Conservation (phyloP, 352 stramenopile genomes). For the Stephanocyclus meneghinianus region DNA sequence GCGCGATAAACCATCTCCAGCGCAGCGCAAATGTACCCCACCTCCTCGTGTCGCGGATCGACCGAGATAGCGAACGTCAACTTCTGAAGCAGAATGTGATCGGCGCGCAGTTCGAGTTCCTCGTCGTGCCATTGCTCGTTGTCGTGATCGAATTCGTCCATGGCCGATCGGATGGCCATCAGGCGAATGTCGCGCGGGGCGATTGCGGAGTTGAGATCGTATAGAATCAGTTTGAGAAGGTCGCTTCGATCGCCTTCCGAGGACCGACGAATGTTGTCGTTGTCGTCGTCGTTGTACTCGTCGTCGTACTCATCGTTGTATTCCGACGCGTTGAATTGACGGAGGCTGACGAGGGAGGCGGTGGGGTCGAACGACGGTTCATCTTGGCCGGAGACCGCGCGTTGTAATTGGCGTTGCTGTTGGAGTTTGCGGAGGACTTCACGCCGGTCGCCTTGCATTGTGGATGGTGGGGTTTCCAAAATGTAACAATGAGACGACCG, state of each 20-base stretch:
- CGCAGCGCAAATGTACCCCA: constrained; percentile 50
- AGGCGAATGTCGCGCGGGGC: constrained; percentile 44
- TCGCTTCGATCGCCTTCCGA: constrained; percentile 27
- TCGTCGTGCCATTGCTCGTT: constrained; percentile 53
- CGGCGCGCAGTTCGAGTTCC: constrained; percentile 54
- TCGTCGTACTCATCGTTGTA: neutral
- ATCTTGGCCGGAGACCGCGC: neutral
- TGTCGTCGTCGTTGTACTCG: neutral
- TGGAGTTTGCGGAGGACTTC: neutral
- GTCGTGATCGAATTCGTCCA: constrained; percentile 58
- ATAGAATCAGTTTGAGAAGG: constrained; percentile 53
- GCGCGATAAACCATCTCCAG: constrained; percentile 56
- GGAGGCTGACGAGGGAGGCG: neutral
- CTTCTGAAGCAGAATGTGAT: constrained; percentile 61
- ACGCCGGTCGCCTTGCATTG: neutral
- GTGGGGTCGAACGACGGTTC: neutral
- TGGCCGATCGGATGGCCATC: constrained; percentile 37
- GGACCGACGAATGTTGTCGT: too few species aligned
- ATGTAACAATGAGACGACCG: too few species aligned
- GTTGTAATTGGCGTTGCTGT: neutral
- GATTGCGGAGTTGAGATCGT: constrained; percentile 61
- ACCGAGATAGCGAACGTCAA: constrained; percentile 48
- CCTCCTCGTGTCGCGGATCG: constrained; percentile 30
- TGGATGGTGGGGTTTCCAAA: neutral
- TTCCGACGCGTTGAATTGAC: neutral